Base-by-base conservation (phyloP, 2,329 filamentous ascomycete genomes). In the Lasiodiplodia sp. region DNA sequence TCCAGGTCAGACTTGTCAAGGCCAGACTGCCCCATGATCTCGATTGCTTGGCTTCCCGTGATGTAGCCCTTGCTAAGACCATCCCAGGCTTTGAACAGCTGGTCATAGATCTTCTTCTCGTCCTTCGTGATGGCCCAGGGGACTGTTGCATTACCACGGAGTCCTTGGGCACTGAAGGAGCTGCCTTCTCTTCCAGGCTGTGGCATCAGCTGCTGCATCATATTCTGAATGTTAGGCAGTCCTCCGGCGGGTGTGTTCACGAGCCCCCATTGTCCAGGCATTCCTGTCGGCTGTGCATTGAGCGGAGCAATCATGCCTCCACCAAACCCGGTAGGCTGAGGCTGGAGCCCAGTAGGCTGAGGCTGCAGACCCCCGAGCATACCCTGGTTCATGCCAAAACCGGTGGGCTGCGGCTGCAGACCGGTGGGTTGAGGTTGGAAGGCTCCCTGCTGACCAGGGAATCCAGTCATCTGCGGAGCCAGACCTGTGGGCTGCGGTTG, bases 101-200 rank as follows among this genome's bases (percentile, higher is more conserved):
- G 88, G 80, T 99, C 96, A 73, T 99, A 99, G 71, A 96, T 91
- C 70, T 92, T 95, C 85, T 99, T 99, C 81, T 99, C 96, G 71
- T 97, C 94, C 79, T 99, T 99, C 4, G 96, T 99, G 70, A 99
- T 96, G 18, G 96, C 94, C 96, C 96, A 99, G 0, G 96, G 96
- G 75, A 99, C 95, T 8, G 93, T 95, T 0, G 96, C 96, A 81
- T 97, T 98, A 65, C 96, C 96, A 71, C 93, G 90, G 11, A 99
- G 86, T 5, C 95, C 95, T 69, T 91, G 89, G 1, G 94, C 95
- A 8, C 93, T 97, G 75, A 92, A 98, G 21, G 57, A 62, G 31
- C 91, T 92, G 70, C 90, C 87, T 80, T 98, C 96, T 44, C 96
- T 91, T 55, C 96, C 96, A 73, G 92, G 89, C 77, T 99, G 95